Conservation (phyloP, 1,284 basidiomycete species). For the Phellinidium pouzarii region DNA sequence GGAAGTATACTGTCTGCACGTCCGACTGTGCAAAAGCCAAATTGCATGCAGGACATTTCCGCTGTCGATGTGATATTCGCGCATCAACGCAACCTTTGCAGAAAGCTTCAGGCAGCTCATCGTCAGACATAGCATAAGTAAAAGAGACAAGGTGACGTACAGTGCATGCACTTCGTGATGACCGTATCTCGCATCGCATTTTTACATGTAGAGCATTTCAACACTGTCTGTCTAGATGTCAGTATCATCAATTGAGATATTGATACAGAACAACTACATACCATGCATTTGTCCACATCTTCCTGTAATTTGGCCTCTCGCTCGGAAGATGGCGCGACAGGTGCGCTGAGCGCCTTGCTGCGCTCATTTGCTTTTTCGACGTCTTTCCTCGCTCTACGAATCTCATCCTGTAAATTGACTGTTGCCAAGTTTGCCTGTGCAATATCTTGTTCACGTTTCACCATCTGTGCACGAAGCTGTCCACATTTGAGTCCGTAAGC, state of each 20-base stretch:
- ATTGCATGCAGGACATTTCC: conserved; percentile 93
- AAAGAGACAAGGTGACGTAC: conserved; percentile 41
- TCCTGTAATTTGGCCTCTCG: conserved; percentile 38
- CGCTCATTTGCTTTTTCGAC: conserved; percentile 43
- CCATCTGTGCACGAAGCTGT: conserved; percentile 5
- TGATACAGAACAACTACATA: conserved; percentile 31
- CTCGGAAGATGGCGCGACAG: conserved; percentile 25
- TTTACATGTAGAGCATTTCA: conserved; percentile 91
- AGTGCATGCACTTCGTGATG: conserved; percentile 92
- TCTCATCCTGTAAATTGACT: conserved; percentile 40
- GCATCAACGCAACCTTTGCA: conserved; percentile 86
- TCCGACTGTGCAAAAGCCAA: conserved; percentile 83
- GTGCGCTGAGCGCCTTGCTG: conserved; percentile 34
- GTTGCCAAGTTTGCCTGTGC: conserved; percentile 28
- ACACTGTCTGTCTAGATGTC: conserved; percentile 50
- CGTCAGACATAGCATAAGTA: conserved; percentile 12
- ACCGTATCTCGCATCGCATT: conserved; percentile 80
- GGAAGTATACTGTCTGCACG: conserved; percentile 81
- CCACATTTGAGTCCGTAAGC: neutral
- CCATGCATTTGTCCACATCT: conserved; percentile 61
- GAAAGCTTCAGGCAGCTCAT: conserved; percentile 54
- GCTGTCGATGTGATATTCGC: conserved; percentile 84
- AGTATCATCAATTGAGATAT: neutral
- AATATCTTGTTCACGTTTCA: conserved; percentile 20
- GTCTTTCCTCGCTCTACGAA: conserved; percentile 44